A percentile compares a stretch with the other conserved stretches of the same genome.
phyloP scores from a whole-genome alignment of 148 eudicot species.

The Chenopodium quinoa region DNA sequence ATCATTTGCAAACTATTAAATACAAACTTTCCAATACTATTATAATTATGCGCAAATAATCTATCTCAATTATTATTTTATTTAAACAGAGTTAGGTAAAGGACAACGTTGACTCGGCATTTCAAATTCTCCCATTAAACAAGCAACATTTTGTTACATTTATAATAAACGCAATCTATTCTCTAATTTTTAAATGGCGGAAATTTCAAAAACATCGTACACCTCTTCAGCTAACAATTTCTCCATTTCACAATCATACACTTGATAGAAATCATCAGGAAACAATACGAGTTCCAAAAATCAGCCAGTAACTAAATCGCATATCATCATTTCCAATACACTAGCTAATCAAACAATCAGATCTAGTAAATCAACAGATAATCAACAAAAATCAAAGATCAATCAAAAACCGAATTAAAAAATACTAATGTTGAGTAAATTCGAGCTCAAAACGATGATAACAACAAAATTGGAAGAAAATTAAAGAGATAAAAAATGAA shows the following conservation, averaged over 20 bases:
- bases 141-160: neutral
- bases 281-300: neutral
- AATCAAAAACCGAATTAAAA: neutral
- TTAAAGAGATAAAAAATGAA: neutral
- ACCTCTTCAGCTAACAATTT: neutral
- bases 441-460: neutral
- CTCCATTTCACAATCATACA: no score
- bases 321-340: neutral
- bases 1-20: neutral
- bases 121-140: neutral
- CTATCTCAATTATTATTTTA: neutral
- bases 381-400: neutral
- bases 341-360: constrained; percentile 1
- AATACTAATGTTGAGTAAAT: neutral
- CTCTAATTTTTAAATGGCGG: neutral
- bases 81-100: no score
- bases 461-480: neutral
- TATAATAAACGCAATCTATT: neutral
- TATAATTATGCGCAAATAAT: neutral
- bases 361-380: constrained; percentile 4
- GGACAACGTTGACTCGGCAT: neutral
- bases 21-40: neutral
- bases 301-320: constrained; percentile 6
- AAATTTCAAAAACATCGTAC: neutral
- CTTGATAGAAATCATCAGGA: neutral